phyloP scores from a whole-genome alignment of 2,329 filamentous ascomycete genomes.

The Lachnellula cervina region DNA sequence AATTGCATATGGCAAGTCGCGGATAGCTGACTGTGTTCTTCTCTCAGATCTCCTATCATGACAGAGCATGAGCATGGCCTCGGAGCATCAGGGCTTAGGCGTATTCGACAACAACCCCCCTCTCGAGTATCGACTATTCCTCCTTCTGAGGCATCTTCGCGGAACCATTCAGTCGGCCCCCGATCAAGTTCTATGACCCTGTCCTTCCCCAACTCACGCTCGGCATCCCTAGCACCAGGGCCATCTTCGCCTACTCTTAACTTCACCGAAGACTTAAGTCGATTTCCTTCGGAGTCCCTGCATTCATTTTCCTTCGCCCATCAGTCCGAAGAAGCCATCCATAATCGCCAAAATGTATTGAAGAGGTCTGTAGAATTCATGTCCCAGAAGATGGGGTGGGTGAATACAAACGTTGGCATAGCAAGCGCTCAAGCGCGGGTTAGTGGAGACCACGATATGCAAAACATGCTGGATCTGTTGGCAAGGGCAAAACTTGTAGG shows the following conservation, averaged over 20 bases:
- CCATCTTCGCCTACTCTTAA: conserved; percentile 64
- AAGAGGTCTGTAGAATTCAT: conserved; percentile 96
- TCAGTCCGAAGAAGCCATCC: conserved; percentile 86
- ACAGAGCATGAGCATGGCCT: conserved; percentile 83
- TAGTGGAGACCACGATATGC: conserved; percentile 77
- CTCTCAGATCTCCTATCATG: conserved; percentile 69
- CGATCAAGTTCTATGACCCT: conserved; percentile 68
- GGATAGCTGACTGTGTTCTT: conserved; percentile 23
- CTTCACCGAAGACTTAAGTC: conserved; percentile 81
- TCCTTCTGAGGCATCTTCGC: conserved; percentile 58
- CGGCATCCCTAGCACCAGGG: conserved; percentile 40
- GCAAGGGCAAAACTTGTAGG: conserved; percentile 75
- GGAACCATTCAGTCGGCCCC: conserved; percentile 54
- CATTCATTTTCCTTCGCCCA: conserved; percentile 98
- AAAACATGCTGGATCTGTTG: conserved; percentile 85
- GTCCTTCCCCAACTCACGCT: conserved; percentile 48
- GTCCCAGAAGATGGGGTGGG: conserved; percentile 76
- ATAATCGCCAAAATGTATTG: conserved; percentile 86
- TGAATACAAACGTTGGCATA: conserved; percentile 65
- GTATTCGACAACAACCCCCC: conserved; percentile 83
- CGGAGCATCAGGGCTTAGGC: conserved; percentile 79
- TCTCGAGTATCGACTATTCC: conserved; percentile 61
- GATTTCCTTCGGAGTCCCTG: conserved; percentile 91
- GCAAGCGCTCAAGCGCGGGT: conserved; percentile 78
- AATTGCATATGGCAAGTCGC: conserved; percentile 4